These are phyloP conservation scores for Plectosphaerella cucumerina DNA, from an alignment of 2,329 filamentous ascomycete species.

Conservation along the genomic window DNA sequence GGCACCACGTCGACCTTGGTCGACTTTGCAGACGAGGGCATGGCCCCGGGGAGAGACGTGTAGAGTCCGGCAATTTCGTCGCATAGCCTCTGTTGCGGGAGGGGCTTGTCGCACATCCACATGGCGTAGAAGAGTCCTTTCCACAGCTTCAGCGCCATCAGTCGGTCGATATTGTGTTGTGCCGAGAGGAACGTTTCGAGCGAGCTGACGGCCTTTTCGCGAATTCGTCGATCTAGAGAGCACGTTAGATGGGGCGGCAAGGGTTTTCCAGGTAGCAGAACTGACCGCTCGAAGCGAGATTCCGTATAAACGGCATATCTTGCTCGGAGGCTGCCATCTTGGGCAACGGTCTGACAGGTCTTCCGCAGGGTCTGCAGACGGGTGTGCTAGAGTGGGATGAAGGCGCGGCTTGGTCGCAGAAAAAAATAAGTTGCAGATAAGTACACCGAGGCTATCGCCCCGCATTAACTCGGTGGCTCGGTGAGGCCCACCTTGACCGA, in stretches of 20 bases:
- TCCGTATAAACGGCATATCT: slow-evolving; percentile 71
- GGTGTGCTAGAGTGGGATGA: background rate
- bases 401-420: no score
- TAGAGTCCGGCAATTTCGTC: slow-evolving; percentile 68
- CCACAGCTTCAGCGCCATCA: slow-evolving; percentile 86
- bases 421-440: no score
- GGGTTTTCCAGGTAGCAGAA: background rate
- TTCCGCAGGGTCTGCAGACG: no score
- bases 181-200: slow-evolving; percentile 73
- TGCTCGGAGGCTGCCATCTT: slow-evolving; percentile 38
- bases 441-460: no score
- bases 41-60: slow-evolving; percentile 3
- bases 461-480: background rate
- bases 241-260: background rate
- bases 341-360: background rate
- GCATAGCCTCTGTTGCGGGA: slow-evolving; percentile 82
- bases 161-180: slow-evolving; percentile 52
- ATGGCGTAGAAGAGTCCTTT: slow-evolving; percentile 91
- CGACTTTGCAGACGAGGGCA: background rate
- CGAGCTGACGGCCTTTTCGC: slow-evolving; percentile 71
- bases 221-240: slow-evolving; percentile 66
- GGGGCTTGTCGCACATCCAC: slow-evolving; percentile 88
- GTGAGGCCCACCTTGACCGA: background rate
- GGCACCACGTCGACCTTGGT: slow-evolving; percentile 5
- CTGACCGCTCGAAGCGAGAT: slow-evolving; percentile 76